phyloP scores from a whole-genome alignment of 1,139 yeast genomes.

The Protomyces pachydermus region DNA sequence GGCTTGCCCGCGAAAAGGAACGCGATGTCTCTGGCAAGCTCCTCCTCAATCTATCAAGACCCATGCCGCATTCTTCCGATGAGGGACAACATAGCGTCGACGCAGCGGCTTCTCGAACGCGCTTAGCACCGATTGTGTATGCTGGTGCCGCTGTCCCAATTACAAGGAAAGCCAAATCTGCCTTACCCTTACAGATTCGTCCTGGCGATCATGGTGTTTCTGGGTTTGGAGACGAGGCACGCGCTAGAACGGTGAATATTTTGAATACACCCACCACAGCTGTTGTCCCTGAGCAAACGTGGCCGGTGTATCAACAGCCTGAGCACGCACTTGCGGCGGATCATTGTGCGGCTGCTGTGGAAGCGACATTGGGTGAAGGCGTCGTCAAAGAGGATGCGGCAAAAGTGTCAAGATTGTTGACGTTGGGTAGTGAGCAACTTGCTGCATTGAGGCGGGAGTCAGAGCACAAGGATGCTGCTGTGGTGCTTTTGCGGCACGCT shows the following conservation, averaged over 20 bases:
- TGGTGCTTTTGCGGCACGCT: too few species aligned
- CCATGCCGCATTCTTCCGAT: background rate
- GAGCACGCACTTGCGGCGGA: too few species aligned
- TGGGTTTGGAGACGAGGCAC: background rate
- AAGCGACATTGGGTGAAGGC: too few species aligned
- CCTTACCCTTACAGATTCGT: background rate
- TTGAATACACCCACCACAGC: slow-evolving; percentile 10
- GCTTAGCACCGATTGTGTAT: background rate
- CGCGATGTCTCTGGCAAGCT: background rate
- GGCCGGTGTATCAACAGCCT: background rate
- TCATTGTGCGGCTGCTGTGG: too few species aligned
- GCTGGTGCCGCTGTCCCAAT: background rate
- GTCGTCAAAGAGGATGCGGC: too few species aligned
- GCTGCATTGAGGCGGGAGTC: too few species aligned
- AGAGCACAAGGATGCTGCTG: too few species aligned
- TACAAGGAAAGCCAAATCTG: background rate
- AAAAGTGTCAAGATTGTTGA: too few species aligned
- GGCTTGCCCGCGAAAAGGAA: background rate
- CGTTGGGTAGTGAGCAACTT: too few species aligned
- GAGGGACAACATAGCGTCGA: background rate
- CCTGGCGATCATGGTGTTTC: background rate
- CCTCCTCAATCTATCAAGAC: background rate
- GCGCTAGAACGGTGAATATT: slow-evolving; percentile 1
- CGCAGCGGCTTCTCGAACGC: background rate
- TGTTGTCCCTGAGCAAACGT: slow-evolving; percentile 4